Evolutionary conservation across 2,329 filamentous ascomycete species (phyloP).

Genomic region (Didymellaceae sp.): DNA sequence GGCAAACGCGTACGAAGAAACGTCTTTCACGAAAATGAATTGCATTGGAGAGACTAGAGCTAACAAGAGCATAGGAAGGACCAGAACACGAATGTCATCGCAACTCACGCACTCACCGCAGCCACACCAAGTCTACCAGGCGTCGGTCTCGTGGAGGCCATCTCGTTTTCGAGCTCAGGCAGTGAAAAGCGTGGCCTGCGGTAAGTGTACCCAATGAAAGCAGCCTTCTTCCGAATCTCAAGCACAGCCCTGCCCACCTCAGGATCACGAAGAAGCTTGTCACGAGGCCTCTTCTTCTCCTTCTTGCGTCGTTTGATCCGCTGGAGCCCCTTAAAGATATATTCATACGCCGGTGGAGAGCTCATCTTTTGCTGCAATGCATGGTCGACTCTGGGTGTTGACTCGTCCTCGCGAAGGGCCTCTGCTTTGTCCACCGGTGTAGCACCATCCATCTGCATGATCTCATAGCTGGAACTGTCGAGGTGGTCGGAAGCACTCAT

Average conservation of each 20-base stretch:
- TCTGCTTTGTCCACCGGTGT: slow-evolving; percentile 2
- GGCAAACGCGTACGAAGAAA: too few species aligned
- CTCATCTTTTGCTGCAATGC: background rate
- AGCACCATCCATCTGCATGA: slow-evolving; percentile 8
- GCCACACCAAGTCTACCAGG: slow-evolving; percentile 3
- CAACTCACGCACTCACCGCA: slow-evolving; percentile 20
- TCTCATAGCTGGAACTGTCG: slow-evolving; percentile 44
- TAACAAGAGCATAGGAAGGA: too few species aligned
- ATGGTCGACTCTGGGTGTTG: background rate
- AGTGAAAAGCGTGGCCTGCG: slow-evolving; percentile 56
- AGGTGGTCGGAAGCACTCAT: slow-evolving; percentile 48
- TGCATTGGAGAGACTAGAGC: too few species aligned
- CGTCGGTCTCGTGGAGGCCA: slow-evolving; percentile 8
- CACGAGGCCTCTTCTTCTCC: slow-evolving; percentile 80
- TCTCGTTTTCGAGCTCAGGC: slow-evolving; percentile 35
- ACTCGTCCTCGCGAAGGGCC: background rate
- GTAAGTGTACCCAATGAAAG: slow-evolving; percentile 92
- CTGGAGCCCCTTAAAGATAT: slow-evolving; percentile 13
- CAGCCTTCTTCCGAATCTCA: slow-evolving; percentile 78
- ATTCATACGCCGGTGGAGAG: slow-evolving; percentile 1
- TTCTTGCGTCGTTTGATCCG: slow-evolving; percentile 60
- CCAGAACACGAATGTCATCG: too few species aligned
- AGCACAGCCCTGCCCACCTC: slow-evolving; percentile 71
- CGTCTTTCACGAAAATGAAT: too few species aligned
- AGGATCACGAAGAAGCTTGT: slow-evolving; percentile 80